These are phyloP conservation scores for Erythrobasidium yunnanense DNA, from an alignment of 768 basidiomycete species.

Conservation along the genomic window DNA sequence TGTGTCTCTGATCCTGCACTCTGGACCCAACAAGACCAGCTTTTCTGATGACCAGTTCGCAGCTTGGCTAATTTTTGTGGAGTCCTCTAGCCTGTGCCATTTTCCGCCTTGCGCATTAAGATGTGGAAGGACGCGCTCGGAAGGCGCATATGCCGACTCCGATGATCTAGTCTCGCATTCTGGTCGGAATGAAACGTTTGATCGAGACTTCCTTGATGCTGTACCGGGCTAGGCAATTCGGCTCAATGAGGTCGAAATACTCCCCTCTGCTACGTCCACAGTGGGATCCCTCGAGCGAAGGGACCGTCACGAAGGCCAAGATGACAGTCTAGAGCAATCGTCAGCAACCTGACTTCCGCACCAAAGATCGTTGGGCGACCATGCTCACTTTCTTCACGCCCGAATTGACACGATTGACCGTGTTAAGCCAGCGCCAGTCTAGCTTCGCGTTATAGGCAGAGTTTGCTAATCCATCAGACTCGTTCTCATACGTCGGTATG, in stretches of 20 bases:
- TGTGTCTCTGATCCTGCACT: no score
- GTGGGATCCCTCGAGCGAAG: constrained; percentile 47
- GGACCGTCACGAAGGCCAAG: constrained; percentile 83
- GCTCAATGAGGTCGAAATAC: constrained; percentile 51
- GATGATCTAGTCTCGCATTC: constrained; percentile 63
- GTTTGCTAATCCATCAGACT: constrained; percentile 51
- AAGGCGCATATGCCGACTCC: no score
- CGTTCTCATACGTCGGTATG: constrained; percentile 79
- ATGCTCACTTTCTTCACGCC: constrained; percentile 91
- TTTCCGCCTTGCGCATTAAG: no score
- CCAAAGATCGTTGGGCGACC: background rate
- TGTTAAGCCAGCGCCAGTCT: constrained; percentile 92
- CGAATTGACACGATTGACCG: constrained; percentile 88
- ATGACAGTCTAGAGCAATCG: constrained; percentile 60
- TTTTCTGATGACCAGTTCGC: no score
- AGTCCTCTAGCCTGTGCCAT: no score
- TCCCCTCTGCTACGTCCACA: constrained; percentile 40
- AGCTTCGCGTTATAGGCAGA: constrained; percentile 55
- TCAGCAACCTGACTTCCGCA: background rate
- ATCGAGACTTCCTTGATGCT: constrained; percentile 73
- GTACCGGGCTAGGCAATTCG: constrained; percentile 61
- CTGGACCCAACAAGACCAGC: no score
- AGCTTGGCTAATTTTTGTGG: no score
- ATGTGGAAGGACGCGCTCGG: no score
- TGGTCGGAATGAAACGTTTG: constrained; percentile 74